Evolutionary conservation across 495 filamentous ascomycete species (phyloP).

Genomic region (Penicillium steckii): DNA sequence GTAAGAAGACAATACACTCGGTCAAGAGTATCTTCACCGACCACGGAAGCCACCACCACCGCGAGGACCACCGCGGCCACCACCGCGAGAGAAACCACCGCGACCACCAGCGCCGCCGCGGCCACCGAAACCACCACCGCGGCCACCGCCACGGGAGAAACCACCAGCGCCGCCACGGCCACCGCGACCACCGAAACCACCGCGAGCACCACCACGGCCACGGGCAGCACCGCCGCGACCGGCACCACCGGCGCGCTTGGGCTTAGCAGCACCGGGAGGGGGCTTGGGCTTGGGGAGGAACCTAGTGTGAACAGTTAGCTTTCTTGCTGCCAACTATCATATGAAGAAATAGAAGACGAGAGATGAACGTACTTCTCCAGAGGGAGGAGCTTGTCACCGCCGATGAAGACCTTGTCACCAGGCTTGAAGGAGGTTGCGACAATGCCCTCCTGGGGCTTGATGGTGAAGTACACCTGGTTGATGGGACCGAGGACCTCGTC

Average conservation of each 20-base stretch:
- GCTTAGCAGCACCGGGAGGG: conserved; percentile 61
- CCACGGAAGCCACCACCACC: conserved; percentile 39
- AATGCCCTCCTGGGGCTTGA: conserved; percentile 95
- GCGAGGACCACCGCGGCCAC: conserved; percentile 27
- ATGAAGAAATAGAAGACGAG: conserved; percentile 25
- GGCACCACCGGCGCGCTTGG: conserved; percentile 58
- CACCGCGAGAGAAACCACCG: conserved; percentile 20
- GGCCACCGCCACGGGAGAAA: conserved; percentile 29
- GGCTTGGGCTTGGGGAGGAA: conserved; percentile 96
- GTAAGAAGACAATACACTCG: conserved; percentile 44
- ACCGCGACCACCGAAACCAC: conserved; percentile 35
- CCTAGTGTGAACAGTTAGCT: conserved; percentile 31
- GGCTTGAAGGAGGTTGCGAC: conserved; percentile 89
- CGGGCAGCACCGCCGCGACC: conserved; percentile 15
- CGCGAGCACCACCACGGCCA: conserved; percentile 19
- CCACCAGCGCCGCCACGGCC: conserved; percentile 45
- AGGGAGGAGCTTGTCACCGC: conserved; percentile 88
- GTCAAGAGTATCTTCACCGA: conserved; percentile 33
- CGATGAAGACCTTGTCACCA: conserved; percentile 97
- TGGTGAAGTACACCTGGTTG: conserved; percentile 96
- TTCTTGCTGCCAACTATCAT: neutral
- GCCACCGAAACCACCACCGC: conserved; percentile 30
- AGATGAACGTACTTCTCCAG: conserved; percentile 65
- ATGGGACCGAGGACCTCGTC: conserved; percentile 80
- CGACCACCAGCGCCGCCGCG: conserved; percentile 21